Percentiles rank a stretch among this genome's conserved stretches.
Evolutionary conservation across 495 filamentous ascomycete species (phyloP).

Genomic region (Talaromyces ruber): DNA sequence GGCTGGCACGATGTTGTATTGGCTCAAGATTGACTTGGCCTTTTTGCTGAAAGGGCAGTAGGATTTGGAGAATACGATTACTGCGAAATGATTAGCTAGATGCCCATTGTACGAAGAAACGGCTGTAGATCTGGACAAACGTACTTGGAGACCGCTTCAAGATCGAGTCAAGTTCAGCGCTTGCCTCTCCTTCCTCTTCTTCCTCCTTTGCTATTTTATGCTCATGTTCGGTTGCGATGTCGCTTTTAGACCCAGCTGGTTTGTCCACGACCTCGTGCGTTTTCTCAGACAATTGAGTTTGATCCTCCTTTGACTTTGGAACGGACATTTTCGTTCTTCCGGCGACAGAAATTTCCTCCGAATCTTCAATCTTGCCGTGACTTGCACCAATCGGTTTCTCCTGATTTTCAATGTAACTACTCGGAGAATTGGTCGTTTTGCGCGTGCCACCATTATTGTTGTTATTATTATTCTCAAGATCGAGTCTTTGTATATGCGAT

Average conservation of each 20-base stretch:
- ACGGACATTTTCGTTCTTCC: conserved; percentile 57
- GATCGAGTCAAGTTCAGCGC: conserved; percentile 60
- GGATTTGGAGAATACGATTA: conserved; percentile 92
- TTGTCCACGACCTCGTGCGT: conserved; percentile 10
- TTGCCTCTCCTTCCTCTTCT: conserved; percentile 27
- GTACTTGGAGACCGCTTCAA: conserved; percentile 75
- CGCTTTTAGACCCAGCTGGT: background rate
- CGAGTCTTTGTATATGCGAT: conserved; percentile 22
- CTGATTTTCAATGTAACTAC: conserved; percentile 31
- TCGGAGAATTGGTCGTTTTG: conserved; percentile 18
- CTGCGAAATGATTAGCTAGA: conserved; percentile 24
- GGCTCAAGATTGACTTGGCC: conserved; percentile 73
- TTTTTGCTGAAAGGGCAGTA: conserved; percentile 79
- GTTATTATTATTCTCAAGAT: conserved; percentile 9
- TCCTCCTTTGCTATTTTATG: conserved; percentile 6
- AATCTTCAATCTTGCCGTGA: conserved; percentile 18
- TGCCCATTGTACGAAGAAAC: background rate
- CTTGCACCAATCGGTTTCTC: conserved; percentile 40
- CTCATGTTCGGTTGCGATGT: background rate
- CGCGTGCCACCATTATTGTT: conserved; percentile 14
- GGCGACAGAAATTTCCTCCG: conserved; percentile 48
- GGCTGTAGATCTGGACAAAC: conserved; percentile 14
- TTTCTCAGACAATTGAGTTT: conserved; percentile 9
- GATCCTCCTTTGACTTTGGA: conserved; percentile 27
- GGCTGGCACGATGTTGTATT: conserved; percentile 71